These are phyloP conservation scores for Solanum neorickii DNA, from an alignment of 257 asterid genomes.

Conservation along the genomic window DNA sequence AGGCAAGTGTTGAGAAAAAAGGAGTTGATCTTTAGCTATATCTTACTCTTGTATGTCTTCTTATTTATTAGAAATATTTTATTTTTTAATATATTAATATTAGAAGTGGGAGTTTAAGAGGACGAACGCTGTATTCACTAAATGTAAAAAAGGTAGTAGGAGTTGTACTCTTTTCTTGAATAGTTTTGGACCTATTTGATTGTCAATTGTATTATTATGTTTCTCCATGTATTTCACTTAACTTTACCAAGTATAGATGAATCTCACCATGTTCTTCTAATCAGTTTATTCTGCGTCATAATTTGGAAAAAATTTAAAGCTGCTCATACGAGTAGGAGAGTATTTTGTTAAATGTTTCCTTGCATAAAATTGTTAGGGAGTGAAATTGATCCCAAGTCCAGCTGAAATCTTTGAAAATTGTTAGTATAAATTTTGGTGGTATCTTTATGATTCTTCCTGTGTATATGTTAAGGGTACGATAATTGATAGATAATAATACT, in stretches of 20 bases:
- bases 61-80: too few relatives aligned
- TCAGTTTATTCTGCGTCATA: not conserved
- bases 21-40: conserved; percentile 1
- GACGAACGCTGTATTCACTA: not conserved
- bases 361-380: not conserved
- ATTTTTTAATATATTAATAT: too few relatives aligned
- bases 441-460: not conserved
- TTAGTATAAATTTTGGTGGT: too few relatives aligned
- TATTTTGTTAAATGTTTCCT: not conserved
- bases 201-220: not conserved
- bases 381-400: not conserved
- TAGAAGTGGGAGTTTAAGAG: not conserved
- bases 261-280: not conserved
- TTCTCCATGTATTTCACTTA: not conserved
- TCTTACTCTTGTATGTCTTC: not conserved
- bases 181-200: not conserved
- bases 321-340: not conserved
- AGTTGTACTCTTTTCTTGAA: not conserved
- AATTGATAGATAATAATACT: not conserved
- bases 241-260: not conserved
- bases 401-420: not conserved
- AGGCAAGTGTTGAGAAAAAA: not conserved
- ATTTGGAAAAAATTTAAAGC: not conserved
- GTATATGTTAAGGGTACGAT: not conserved
- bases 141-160: not conserved